These are phyloP conservation scores for Aspergillus quadrilineatus DNA, from an alignment of 2,329 filamentous ascomycete species.

Conservation along the genomic window DNA sequence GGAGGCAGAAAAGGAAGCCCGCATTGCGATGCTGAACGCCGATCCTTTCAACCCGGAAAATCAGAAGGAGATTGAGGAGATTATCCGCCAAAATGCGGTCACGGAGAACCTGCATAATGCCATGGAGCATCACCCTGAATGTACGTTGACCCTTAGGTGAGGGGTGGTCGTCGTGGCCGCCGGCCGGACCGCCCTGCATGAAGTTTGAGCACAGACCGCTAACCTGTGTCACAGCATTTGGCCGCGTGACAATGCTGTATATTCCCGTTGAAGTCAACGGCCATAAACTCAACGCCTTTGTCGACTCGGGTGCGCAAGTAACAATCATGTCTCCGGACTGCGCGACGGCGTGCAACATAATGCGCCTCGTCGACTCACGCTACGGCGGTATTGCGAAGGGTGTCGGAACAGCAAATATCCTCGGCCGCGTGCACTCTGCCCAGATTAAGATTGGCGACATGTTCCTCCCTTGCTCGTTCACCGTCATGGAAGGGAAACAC, in stretches of 20 bases:
- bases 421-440: slow-evolving; percentile 91
- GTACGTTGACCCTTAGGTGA: slow-evolving; percentile 54
- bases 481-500: slow-evolving; percentile 98
- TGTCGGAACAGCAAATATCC: slow-evolving; percentile 90
- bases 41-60: slow-evolving; percentile 94
- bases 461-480: slow-evolving; percentile 91
- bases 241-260: slow-evolving; percentile 92
- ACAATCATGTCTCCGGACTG: slow-evolving; percentile 98
- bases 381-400: slow-evolving; percentile 90
- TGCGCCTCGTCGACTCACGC: slow-evolving; percentile 88
- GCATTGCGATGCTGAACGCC: slow-evolving; percentile 82
- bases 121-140: slow-evolving; percentile 96
- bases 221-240: slow-evolving; percentile 66
- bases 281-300: slow-evolving; percentile 87
- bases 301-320: slow-evolving; percentile 94
- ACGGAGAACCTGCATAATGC: slow-evolving; percentile 95
- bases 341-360: slow-evolving; percentile 89
- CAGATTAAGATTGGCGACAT: slow-evolving; percentile 89
- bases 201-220: slow-evolving; percentile 3
- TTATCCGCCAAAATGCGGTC: slow-evolving; percentile 91
- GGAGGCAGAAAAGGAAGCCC: slow-evolving; percentile 73
- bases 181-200: neutral
- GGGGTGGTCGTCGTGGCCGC: neutral
- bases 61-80: slow-evolving; percentile 90
- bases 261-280: slow-evolving; percentile 94